These are phyloP conservation scores for Pleoardoris graminearum DNA, from an alignment of 2,329 filamentous ascomycete species.

Conservation along the genomic window DNA sequence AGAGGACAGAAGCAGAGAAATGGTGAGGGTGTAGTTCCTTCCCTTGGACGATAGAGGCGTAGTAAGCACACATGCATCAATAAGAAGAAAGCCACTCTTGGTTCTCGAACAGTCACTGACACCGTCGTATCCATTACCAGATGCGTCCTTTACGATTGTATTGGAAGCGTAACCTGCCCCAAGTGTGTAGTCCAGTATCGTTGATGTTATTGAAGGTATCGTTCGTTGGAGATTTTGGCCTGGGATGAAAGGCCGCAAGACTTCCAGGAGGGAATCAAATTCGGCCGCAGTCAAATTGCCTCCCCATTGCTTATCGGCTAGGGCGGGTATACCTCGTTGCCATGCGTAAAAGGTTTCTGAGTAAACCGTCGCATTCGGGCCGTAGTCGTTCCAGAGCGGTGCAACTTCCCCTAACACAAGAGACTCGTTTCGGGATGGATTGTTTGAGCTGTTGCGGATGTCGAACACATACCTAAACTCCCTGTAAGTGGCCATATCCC, in stretches of 20 bases:
- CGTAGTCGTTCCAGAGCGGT: constrained; percentile 52
- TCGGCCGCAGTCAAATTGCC: constrained; percentile 40
- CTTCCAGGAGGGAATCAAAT: constrained; percentile 45
- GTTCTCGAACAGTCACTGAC: constrained; percentile 43
- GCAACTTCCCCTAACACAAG: constrained; percentile 39
- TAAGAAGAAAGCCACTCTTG: constrained; percentile 36
- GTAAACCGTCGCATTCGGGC: constrained; percentile 48
- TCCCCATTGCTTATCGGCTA: constrained; percentile 47
- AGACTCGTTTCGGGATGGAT: constrained; percentile 25
- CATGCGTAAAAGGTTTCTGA: constrained; percentile 50
- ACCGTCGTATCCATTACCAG: constrained; percentile 50
- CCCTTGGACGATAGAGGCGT: constrained; percentile 60
- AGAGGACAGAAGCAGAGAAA: constrained; percentile 42
- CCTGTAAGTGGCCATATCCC: neutral
- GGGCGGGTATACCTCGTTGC: constrained; percentile 45
- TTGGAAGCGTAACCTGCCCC: constrained; percentile 3
- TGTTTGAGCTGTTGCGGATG: constrained; percentile 39
- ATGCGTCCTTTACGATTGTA: constrained; percentile 38
- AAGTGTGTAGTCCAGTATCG: constrained; percentile 45
- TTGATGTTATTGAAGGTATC: constrained; percentile 40
- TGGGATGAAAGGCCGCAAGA: constrained; percentile 47
- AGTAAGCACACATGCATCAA: constrained; percentile 46
- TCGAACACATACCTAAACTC: constrained; percentile 38
- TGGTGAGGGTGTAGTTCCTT: constrained; percentile 58
- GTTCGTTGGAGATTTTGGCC: constrained; percentile 47